Evolutionary conservation across 208 protist genomes (phyloP).

Genomic region (Acanthamoeba divionensis): DNA sequence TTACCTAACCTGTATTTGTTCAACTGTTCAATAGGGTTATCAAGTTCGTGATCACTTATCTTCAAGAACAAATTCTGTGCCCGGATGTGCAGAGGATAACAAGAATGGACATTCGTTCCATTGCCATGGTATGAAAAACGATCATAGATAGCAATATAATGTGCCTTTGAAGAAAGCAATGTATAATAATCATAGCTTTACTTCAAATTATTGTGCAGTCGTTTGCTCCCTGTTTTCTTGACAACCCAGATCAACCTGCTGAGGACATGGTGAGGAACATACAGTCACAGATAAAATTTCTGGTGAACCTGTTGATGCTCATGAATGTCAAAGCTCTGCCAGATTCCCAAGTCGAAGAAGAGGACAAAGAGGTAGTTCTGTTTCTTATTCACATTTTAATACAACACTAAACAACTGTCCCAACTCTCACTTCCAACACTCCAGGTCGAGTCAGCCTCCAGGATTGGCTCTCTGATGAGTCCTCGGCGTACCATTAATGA

Average conservation of each 20-base stretch:
- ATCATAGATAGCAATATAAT: neutral
- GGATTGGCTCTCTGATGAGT: no score
- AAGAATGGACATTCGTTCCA: slow-evolving; percentile 13
- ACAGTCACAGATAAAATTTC: slow-evolving; percentile 17
- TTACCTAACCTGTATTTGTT: no score
- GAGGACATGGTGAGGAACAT: neutral
- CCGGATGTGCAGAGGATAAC: neutral
- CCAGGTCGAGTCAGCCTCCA: no score
- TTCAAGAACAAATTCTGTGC: neutral
- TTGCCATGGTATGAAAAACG: neutral
- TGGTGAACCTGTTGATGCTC: slow-evolving; percentile 39
- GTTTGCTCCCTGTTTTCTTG: slow-evolving; percentile 13
- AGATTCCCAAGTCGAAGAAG: no score
- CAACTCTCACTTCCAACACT: no score
- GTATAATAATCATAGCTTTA: neutral
- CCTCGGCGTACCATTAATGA: no score
- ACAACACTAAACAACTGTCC: no score
- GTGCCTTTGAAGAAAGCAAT: no score
- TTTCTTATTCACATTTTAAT: no score
- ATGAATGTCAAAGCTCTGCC: slow-evolving; percentile 28
- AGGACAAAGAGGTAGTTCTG: no score
- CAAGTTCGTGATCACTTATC: neutral
- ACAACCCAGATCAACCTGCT: neutral
- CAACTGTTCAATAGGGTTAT: no score
- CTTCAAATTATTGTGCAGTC: neutral